Evolutionary conservation across 805 yeast genomes (phyloP).

Genomic region (Ogataea corticis): DNA sequence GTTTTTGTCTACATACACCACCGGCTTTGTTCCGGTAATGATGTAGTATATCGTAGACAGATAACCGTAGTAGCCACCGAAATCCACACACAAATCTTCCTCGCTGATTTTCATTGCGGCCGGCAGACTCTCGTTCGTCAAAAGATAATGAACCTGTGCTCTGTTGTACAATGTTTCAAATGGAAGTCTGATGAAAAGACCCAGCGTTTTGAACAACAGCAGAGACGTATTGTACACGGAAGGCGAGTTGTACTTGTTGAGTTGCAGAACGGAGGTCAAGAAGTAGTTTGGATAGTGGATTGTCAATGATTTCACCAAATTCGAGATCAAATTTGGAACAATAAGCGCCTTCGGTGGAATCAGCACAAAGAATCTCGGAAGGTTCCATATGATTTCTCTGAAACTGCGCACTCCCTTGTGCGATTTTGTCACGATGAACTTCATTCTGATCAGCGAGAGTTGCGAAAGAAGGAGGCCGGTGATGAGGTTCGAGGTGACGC

Average conservation of each 20-base stretch:
- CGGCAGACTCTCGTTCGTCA: constrained; percentile 39
- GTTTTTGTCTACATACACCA: constrained; percentile 22
- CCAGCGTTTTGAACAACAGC: constrained; percentile 61
- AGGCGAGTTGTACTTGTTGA: constrained; percentile 68
- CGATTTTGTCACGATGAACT: constrained; percentile 61
- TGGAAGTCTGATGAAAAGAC: constrained; percentile 77
- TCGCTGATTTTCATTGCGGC: constrained; percentile 44
- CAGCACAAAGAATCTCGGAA: constrained; percentile 45
- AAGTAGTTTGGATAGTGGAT: constrained; percentile 50
- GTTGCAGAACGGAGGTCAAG: constrained; percentile 57
- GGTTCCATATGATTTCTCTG: constrained; percentile 58
- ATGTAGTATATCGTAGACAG: constrained; percentile 54
- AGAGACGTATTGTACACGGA: constrained; percentile 56
- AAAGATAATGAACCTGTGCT: constrained; percentile 71
- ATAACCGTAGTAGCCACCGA: constrained; percentile 56
- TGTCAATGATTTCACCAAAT: constrained; percentile 29
- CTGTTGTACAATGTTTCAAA: constrained; percentile 83
- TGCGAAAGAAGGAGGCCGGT: constrained; percentile 79
- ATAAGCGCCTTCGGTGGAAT: constrained; percentile 57
- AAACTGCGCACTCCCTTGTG: constrained; percentile 59
- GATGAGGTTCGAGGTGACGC: constrained; percentile 68
- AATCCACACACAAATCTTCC: constrained; percentile 58
- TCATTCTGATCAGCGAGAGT: constrained; percentile 75
- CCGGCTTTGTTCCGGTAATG: constrained; percentile 37
- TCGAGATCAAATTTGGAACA: constrained; percentile 56